Percentiles rank a stretch among this genome's conserved stretches.
Conservation (phyloP, 495 filamentous ascomycete genomes). For the Aspergillus ostianus region DNA sequence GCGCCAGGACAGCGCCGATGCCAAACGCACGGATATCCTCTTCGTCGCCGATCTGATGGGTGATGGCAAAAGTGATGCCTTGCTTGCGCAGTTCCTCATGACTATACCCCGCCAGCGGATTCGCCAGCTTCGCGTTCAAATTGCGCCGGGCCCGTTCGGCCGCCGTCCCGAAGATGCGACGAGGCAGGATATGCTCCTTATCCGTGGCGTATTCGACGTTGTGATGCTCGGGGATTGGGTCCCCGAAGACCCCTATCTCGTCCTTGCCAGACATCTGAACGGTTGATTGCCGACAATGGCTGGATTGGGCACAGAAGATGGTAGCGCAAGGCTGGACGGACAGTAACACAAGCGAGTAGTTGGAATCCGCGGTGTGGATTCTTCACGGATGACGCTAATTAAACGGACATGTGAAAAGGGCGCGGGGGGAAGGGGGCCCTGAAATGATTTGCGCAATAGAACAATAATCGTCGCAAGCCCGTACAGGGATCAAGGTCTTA, state of each 20-base stretch:
- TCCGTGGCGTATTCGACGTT: conserved; percentile 17
- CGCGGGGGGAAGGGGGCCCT: neutral
- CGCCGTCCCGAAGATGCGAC: conserved; percentile 32
- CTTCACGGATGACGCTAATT: neutral
- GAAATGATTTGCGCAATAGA: neutral
- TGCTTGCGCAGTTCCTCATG: conserved; percentile 57
- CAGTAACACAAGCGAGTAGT: neutral
- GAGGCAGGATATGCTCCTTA: conserved; percentile 24
- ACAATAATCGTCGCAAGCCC: neutral
- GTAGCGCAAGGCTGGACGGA: conserved; percentile 23
- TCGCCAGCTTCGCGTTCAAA: conserved; percentile 61
- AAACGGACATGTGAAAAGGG: neutral
- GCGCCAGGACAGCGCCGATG: conserved; percentile 55
- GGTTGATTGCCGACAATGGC: neutral
- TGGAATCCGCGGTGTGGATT: neutral
- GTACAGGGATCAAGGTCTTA: neutral
- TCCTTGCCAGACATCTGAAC: conserved; percentile 17
- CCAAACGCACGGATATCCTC: conserved; percentile 44
- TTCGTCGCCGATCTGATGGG: conserved; percentile 57
- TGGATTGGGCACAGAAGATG: neutral
- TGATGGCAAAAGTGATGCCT: conserved; percentile 65
- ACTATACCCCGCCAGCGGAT: conserved; percentile 65
- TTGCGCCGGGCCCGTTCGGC: conserved; percentile 53
- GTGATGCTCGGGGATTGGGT: conserved; percentile 10
- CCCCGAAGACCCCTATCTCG: conserved; percentile 7